These are phyloP conservation scores for Botryotinia globosa DNA, from an alignment of 2,329 filamentous ascomycete species.

Conservation along the genomic window DNA sequence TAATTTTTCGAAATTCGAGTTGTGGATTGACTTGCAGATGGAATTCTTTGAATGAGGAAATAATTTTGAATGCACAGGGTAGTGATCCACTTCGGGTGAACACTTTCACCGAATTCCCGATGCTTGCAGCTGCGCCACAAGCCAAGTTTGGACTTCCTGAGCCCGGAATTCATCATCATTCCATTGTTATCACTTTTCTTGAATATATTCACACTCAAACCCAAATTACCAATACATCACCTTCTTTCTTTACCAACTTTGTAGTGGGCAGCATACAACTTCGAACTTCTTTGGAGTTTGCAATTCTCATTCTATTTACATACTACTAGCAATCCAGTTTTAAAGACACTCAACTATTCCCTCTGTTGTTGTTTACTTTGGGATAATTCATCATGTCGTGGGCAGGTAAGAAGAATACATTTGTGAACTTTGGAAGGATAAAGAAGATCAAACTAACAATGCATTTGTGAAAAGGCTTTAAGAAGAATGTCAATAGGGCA, in stretches of 20 bases:
- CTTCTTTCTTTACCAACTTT: not conserved
- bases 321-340: not conserved
- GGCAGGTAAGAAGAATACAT: constrained; percentile 42
- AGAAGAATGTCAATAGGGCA: constrained; percentile 97
- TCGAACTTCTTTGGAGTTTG: not conserved
- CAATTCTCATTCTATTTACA: not conserved
- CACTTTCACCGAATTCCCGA: constrained; percentile 8
- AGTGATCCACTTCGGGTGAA: not conserved
- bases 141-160: constrained; percentile 11
- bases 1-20: not conserved
- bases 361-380: not conserved
- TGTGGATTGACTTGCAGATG: not conserved
- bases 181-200: constrained; percentile 15
- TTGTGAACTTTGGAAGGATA: constrained; percentile 32
- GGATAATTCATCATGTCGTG: constrained; percentile 45
- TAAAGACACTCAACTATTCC: not conserved
- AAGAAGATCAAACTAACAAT: not conserved
- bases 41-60: constrained; percentile 12
- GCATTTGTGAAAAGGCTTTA: constrained; percentile 58
- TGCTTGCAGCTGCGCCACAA: constrained; percentile 21
- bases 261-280: not conserved
- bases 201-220: constrained; percentile 9
- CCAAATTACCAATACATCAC: constrained; percentile 1
- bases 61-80: constrained; percentile 15
- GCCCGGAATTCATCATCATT: constrained; percentile 19